Base-by-base conservation (phyloP, 345 rosid genomes). In the Mangifera indica region DNA sequence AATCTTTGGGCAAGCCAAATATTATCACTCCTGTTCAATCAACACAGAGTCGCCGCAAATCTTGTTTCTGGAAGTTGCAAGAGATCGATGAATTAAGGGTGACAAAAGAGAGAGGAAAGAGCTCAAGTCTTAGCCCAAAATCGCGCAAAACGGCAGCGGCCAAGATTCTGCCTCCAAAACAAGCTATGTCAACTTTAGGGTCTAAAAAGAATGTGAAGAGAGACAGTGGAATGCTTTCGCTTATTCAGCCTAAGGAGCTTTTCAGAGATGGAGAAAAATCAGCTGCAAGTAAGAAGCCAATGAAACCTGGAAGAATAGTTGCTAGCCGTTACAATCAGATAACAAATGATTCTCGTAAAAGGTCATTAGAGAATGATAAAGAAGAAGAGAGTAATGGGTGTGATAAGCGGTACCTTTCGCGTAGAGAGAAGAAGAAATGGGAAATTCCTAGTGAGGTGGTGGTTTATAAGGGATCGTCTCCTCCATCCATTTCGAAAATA, bases 381-480 rank as follows among this genome's bases (percentile, higher is more conserved):
- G 88, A 29, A 29, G 32, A 86, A 48, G 91, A 92, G 51, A 82
- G 70, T 5, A 81, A 74, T 1, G 77, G 92, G 77, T 46, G 70
- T 32, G 88, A 87, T 42, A 92, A 95, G 79, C 74, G 89, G 83
- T 87, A 91, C 25, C 83, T 82, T 72, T 91, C 97, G 6, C 66
- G 78, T 21, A 90, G 83, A 80, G 88, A 75, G 78, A 94, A 92
- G 92, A 94, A 89, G 88, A 91, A 79, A 78, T 92, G 99, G 97
- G 99, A 92, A 74, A 85, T 92, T 70, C 97, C 99, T 0, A 84
- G 75, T 70, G 87, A 94, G 65, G 76, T 85, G 6, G 75, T 79
- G 49, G 80, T 84, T 59, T 67, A 72, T 53, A 83, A 77, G 68
- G 75, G 80, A 49, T 81, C 69, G n/a, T 79, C 87, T 22, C 83